These are phyloP conservation scores for Calendula officinalis DNA, from an alignment of 129 eudicot genomes.

Conservation along the genomic window DNA sequence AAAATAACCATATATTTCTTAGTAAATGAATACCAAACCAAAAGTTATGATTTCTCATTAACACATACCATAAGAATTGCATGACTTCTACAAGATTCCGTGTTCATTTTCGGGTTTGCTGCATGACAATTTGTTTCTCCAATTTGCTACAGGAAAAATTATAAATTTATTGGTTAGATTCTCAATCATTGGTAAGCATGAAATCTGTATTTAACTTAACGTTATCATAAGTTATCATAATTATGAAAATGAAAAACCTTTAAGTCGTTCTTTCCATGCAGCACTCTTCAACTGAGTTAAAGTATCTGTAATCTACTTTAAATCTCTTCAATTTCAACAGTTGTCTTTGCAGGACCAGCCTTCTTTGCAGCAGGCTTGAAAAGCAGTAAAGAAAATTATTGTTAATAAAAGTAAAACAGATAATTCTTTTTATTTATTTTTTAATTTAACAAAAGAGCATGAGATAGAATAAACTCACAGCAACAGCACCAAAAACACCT, in stretches of 20 bases:
- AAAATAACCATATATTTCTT: background rate
- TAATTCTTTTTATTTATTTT: too few relatives aligned
- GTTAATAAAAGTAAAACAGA: background rate
- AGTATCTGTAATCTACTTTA: constrained; percentile 73
- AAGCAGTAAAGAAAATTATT: background rate
- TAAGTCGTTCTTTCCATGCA: constrained; percentile 97
- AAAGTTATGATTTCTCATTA: constrained; percentile 10
- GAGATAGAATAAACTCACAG: constrained; percentile 52
- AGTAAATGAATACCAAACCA: constrained; percentile 29
- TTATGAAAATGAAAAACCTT: constrained; percentile 54
- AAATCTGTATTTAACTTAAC: background rate
- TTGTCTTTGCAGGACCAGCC: constrained; percentile 60
- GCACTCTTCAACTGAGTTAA: constrained; percentile 85
- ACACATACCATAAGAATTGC: constrained; percentile 83
- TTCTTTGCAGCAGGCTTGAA: constrained; percentile 74
- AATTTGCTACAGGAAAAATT: constrained; percentile 47
- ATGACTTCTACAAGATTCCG: constrained; percentile 98
- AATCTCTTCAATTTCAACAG: constrained; percentile 79
- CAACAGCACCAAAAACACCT: too few relatives aligned
- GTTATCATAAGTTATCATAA: background rate
- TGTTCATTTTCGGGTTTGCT: constrained; percentile 93
- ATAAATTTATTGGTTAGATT: constrained; percentile 9
- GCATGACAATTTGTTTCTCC: constrained; percentile 98
- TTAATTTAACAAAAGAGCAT: background rate
- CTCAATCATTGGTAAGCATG: background rate